Evolutionary conservation across 768 basidiomycete genomes (phyloP).

Genomic region (Galerina sulciceps): DNA sequence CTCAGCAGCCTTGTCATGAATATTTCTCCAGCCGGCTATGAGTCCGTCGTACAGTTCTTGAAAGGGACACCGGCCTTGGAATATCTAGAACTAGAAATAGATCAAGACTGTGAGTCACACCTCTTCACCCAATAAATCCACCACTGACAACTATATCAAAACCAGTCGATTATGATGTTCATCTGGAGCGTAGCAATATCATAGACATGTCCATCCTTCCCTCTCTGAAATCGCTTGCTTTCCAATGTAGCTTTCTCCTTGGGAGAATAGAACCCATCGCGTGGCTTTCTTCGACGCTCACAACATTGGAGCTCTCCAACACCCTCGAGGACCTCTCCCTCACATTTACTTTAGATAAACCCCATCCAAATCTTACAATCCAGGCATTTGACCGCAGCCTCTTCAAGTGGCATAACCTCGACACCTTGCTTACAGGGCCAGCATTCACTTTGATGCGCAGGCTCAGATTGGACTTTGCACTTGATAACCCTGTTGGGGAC

Average conservation of each 20-base stretch:
- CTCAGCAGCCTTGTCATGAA: slow-evolving; percentile 18
- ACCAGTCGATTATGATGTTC: slow-evolving; percentile 24
- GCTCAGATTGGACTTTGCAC: slow-evolving; percentile 22
- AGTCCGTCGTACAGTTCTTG: slow-evolving; percentile 17
- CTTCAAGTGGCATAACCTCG: slow-evolving; percentile 25
- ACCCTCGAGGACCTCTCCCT: slow-evolving; percentile 23
- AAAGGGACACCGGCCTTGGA: slow-evolving; percentile 16
- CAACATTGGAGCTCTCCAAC: slow-evolving; percentile 8
- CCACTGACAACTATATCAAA: slow-evolving; percentile 1
- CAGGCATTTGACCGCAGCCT: slow-evolving; percentile 21
- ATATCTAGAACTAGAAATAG: slow-evolving; percentile 24
- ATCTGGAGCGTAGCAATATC: slow-evolving; percentile 18
- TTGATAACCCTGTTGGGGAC: slow-evolving; percentile 24
- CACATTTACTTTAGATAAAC: slow-evolving; percentile 26
- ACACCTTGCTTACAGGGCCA: slow-evolving; percentile 24
- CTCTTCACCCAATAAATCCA: not conserved
- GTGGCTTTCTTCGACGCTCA: slow-evolving; percentile 27
- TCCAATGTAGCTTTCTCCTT: slow-evolving; percentile 24
- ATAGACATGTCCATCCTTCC: slow-evolving; percentile 19
- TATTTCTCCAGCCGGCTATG: slow-evolving; percentile 20
- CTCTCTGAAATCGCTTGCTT: slow-evolving; percentile 19
- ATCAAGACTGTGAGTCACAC: slow-evolving; percentile 21
- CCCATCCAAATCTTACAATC: slow-evolving; percentile 24
- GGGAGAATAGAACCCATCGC: slow-evolving; percentile 27
- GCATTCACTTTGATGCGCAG: slow-evolving; percentile 22